phyloP scores from a whole-genome alignment of 2,329 filamentous ascomycete species.

The Cytospora leucostoma region DNA sequence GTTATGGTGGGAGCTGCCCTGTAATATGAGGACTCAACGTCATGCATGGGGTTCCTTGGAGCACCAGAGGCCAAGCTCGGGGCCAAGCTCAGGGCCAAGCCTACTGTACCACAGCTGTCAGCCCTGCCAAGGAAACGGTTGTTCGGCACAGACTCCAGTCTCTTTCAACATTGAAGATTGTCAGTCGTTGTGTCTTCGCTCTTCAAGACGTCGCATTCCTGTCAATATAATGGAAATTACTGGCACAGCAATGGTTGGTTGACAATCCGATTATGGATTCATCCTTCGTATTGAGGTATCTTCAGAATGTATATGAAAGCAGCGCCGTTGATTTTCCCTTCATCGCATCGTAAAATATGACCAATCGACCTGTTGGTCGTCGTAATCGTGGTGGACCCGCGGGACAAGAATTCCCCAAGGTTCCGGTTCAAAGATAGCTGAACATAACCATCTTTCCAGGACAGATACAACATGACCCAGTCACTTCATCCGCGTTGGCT shows the following conservation, averaged over 20 bases:
- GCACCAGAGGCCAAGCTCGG: background rate
- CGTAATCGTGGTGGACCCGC: background rate
- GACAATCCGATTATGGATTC: background rate
- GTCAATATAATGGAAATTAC: background rate
- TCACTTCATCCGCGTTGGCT: background rate
- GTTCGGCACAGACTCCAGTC: background rate
- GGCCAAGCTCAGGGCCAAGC: background rate
- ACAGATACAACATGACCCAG: background rate
- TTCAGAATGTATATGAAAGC: background rate
- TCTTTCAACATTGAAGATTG: background rate
- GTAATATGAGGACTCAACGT: background rate
- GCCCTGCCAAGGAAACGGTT: conserved; percentile 2
- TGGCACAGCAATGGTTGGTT: background rate
- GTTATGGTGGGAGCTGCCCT: background rate
- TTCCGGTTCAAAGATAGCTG: background rate
- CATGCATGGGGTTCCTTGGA: background rate
- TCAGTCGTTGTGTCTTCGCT: too few species aligned
- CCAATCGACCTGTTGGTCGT: background rate
- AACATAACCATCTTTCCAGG: background rate
- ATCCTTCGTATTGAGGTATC: background rate
- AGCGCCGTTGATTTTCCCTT: background rate
- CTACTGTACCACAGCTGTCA: background rate
- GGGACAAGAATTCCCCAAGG: background rate
- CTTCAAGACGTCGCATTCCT: background rate
- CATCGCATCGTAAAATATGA: background rate